Percentiles rank a stretch among this genome's conserved stretches.
Conservation (phyloP, 495 filamentous ascomycete species). For the Hypoxylon rickii region DNA sequence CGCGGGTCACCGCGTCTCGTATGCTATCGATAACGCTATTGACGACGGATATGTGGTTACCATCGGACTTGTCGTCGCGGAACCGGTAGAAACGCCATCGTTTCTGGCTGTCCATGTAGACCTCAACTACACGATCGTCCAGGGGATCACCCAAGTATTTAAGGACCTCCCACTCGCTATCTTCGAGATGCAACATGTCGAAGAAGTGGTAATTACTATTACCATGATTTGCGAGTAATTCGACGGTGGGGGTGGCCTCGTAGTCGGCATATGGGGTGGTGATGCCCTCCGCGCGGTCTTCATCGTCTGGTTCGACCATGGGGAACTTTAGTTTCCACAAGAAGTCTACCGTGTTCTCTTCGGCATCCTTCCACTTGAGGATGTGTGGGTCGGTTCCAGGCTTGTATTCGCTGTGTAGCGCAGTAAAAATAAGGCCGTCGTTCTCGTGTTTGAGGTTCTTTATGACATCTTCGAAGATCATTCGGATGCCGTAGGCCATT, state of each 20-base stretch:
- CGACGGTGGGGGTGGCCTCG: slow-evolving; percentile 55
- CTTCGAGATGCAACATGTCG: slow-evolving; percentile 68
- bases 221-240: slow-evolving; percentile 49
- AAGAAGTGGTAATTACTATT: slow-evolving; percentile 63
- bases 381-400: slow-evolving; percentile 91
- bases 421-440: slow-evolving; percentile 96
- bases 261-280: slow-evolving; percentile 61
- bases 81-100: slow-evolving; percentile 86
- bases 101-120: slow-evolving; percentile 70
- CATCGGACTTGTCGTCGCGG: slow-evolving; percentile 87
- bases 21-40: slow-evolving; percentile 82
- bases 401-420: slow-evolving; percentile 79
- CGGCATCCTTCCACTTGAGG: slow-evolving; percentile 93
- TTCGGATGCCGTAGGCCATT: slow-evolving; percentile 82
- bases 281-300: slow-evolving; percentile 65
- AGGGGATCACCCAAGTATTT: slow-evolving; percentile 71
- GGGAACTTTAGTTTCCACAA: slow-evolving; percentile 78
- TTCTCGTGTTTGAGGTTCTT: slow-evolving; percentile 87
- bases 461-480: slow-evolving; percentile 86
- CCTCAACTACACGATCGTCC: slow-evolving; percentile 86
- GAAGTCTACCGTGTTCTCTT: slow-evolving; percentile 95
- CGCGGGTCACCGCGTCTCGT: slow-evolving; percentile 64
- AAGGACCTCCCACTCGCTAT: slow-evolving; percentile 79
- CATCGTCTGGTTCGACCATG: slow-evolving; percentile 67
- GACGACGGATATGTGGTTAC: slow-evolving; percentile 76